Conservation (phyloP, 2,329 filamentous ascomycete species). For the Trichoderma brevicompactum region DNA sequence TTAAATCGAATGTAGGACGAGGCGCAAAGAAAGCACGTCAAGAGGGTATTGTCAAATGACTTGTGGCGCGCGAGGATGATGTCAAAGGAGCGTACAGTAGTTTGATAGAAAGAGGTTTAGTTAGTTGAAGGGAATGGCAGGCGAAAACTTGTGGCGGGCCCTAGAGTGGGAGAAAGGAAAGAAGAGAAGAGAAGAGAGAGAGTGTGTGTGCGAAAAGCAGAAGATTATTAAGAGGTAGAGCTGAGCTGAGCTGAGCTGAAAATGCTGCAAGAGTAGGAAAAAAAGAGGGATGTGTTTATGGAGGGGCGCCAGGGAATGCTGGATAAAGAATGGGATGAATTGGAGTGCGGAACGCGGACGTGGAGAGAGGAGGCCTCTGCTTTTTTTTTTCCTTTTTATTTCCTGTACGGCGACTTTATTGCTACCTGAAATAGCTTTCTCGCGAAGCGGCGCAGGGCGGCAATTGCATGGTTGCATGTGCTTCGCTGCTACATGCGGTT, state of each 20-base stretch:
- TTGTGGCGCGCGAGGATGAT: constrained; percentile 2
- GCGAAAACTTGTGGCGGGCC: background rate
- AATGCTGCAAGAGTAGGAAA: background rate
- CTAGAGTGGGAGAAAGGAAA: background rate
- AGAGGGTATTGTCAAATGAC: background rate
- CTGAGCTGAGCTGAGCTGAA: background rate
- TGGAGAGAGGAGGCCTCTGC: constrained; percentile 14
- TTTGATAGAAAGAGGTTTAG: background rate
- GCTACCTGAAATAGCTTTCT: constrained; percentile 1
- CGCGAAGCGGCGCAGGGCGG: background rate
- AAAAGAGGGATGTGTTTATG: too few species aligned
- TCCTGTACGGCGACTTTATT: background rate
- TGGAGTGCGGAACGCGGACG: too few species aligned
- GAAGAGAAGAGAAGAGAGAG: background rate
- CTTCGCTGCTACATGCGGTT: background rate
- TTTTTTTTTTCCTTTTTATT: background rate
- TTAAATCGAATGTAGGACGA: background rate
- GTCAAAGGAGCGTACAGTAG: constrained; percentile 1
- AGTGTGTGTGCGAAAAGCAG: background rate
- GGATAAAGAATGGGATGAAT: background rate
- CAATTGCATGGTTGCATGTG: background rate
- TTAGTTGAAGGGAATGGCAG: too few species aligned
- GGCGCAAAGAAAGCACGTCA: background rate
- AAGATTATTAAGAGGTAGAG: too few species aligned
- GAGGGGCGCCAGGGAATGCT: background rate